Evolutionary conservation across 345 rosid genomes (phyloP).

Genomic region (Carallia pectinifolia): DNA sequence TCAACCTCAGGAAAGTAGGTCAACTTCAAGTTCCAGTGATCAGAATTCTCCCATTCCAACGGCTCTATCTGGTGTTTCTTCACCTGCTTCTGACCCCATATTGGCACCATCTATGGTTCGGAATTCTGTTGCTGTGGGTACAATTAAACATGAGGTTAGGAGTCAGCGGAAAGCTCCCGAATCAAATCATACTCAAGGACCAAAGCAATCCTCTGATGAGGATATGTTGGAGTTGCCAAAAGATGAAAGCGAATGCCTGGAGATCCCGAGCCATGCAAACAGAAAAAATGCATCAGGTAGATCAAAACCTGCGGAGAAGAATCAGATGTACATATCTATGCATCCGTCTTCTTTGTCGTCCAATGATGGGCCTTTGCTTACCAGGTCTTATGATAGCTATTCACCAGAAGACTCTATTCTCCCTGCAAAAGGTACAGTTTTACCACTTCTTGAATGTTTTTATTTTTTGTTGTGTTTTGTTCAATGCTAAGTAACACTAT

Average conservation of each 20-base stretch:
- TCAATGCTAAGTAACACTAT: not conserved
- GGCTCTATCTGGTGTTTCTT: constrained; percentile 33
- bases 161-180: constrained; percentile 30
- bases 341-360: constrained; percentile 27
- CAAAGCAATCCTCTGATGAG: constrained; percentile 13
- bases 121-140: constrained; percentile 30
- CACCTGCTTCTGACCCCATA: constrained; percentile 45
- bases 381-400: constrained; percentile 27
- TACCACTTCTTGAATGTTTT: not conserved
- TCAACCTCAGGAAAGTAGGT: constrained; percentile 35
- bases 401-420: constrained; percentile 24
- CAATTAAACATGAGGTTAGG: constrained; percentile 27
- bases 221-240: constrained; percentile 13
- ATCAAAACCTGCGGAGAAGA: constrained; percentile 29
- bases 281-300: constrained; percentile 21
- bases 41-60: constrained; percentile 19
- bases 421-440: constrained; percentile 40
- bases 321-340: constrained; percentile 29
- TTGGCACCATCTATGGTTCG: constrained; percentile 28
- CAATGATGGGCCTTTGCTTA: constrained; percentile 25
- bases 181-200: constrained; percentile 32
- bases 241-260: constrained; percentile 19
- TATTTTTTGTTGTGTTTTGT: not conserved
- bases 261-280: constrained; percentile 3
- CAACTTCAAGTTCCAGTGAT: constrained; percentile 21